Evolutionary conservation across 2,329 filamentous ascomycete species (phyloP).

Genomic region (Penicillium brevicompactum): DNA sequence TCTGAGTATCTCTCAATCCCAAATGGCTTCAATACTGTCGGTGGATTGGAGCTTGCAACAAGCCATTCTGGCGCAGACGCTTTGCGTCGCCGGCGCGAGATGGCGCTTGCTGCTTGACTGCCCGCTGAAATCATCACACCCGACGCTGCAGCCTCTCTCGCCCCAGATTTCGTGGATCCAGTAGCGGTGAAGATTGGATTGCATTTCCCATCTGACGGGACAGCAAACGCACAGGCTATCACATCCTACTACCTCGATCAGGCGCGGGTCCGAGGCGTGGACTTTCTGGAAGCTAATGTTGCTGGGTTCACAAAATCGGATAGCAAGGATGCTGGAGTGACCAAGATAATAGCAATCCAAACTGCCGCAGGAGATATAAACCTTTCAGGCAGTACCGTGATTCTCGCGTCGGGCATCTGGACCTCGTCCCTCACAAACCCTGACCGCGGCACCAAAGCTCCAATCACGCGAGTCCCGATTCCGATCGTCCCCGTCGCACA

Average conservation of each 20-base stretch:
- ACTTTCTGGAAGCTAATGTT: conserved; percentile 25
- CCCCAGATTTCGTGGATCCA: conserved; percentile 32
- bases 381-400: conserved; percentile 23
- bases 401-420: conserved; percentile 37
- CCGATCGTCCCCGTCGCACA: conserved; percentile 39
- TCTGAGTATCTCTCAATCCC: conserved; percentile 32
- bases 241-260: conserved; percentile 27
- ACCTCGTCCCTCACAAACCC: conserved; percentile 22
- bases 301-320: conserved; percentile 7
- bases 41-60: conserved; percentile 30
- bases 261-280: conserved; percentile 22
- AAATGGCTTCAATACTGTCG: conserved; percentile 29
- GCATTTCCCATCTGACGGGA: conserved; percentile 31
- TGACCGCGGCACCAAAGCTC: neutral
- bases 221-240: conserved; percentile 28
- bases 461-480: conserved; percentile 24
- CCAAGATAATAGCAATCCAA: conserved; percentile 13
- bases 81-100: conserved; percentile 19
- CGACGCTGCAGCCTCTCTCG: conserved; percentile 23
- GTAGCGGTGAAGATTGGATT: conserved; percentile 19
- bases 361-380: conserved; percentile 18
- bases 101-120: conserved; percentile 25
- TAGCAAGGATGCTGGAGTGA: neutral
- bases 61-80: conserved; percentile 20
- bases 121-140: conserved; percentile 27